Conservation (phyloP, 2,329 filamentous ascomycete species). For the Aspergillus vadensis region DNA sequence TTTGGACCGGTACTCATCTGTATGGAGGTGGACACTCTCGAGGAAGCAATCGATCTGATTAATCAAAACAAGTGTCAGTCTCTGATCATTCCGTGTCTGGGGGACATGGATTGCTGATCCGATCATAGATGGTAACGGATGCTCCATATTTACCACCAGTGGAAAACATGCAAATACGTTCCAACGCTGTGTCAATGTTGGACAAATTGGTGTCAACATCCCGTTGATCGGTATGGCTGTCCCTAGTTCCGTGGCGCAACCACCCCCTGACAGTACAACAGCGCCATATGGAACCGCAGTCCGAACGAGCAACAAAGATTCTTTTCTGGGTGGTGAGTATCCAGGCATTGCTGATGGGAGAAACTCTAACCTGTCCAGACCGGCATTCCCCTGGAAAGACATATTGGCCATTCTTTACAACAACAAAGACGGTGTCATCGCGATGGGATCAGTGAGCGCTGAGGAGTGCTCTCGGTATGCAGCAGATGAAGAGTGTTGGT, state of each 20-base stretch:
- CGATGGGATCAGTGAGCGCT: constrained; percentile 23
- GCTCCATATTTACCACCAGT: constrained; percentile 38
- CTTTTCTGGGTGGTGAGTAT: constrained; percentile 29
- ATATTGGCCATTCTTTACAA: constrained; percentile 29
- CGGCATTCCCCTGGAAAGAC: constrained; percentile 26
- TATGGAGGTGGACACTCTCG: constrained; percentile 36
- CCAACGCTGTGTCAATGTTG: constrained; percentile 34
- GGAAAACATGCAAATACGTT: constrained; percentile 35
- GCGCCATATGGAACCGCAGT: constrained; percentile 28
- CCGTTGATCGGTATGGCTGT: constrained; percentile 27
- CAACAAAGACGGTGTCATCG: constrained; percentile 26
- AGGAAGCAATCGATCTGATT: constrained; percentile 39
- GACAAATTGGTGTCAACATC: constrained; percentile 35
- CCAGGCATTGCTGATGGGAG: not conserved
- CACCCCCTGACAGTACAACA: constrained; percentile 7
- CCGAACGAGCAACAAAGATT: constrained; percentile 31
- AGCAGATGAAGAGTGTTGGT: not conserved
- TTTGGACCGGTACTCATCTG: constrained; percentile 43
- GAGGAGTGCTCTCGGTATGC: not conserved
- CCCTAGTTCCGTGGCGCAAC: not conserved
- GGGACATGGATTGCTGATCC: not conserved
- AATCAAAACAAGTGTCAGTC: constrained; percentile 30
- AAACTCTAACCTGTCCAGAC: constrained; percentile 12
- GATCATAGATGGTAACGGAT: constrained; percentile 37
- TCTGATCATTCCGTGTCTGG: not conserved